Base-by-base conservation (phyloP, 805 yeast genomes). In the Blastobotrys attinorum region DNA sequence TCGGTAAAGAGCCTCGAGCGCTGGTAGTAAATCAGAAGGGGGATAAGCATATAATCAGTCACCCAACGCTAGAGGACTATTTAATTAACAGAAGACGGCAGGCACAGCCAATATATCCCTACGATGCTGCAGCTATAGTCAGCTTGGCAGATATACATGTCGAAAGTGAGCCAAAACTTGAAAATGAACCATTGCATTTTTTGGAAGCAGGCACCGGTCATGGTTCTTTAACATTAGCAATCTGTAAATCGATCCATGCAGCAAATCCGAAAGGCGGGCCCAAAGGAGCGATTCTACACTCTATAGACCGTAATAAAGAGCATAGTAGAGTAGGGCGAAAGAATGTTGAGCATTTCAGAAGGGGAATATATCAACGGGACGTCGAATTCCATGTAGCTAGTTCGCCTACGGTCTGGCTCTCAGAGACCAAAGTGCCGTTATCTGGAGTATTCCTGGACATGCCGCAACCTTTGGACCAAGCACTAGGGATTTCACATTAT, bases 141-240 rank as follows among this genome's bases (percentile, higher is more conserved):
- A 54, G 63, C 4, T 46, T 74, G 27, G 70, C 76, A 3, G 79
- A 74, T 52, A 46, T 73, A 2, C 72, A 72, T 47, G 52, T 69
- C 4, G 49, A 46, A 7, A n/a, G 22, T 5, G 33, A n/a, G 3
- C 40, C 42, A 7, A n/a, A 16, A 16, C 40, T 17, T 4, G 27
- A 16, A 21, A 7, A 33, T 52, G 39, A 39, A 35, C 71, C 72
- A 1, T 43, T 61, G 8, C 74, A 72, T 40, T 66, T 65, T 44
- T 54, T 73, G 16, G 79, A 73, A 49, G 76, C 76, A 1, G 79
- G 79, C 3, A 74, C 78, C 2, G 79, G 79, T 1, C 77, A 73
- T 56, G 79, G 79, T 0, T 72, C 77, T 2, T 51, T 73, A 39
- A 61, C 74, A 3, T 42, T 73, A 35, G 70, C 72, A 6, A 67